Conservation (phyloP, 192 early-diverging fungal genomes). For the Chytriomyces sp. region DNA sequence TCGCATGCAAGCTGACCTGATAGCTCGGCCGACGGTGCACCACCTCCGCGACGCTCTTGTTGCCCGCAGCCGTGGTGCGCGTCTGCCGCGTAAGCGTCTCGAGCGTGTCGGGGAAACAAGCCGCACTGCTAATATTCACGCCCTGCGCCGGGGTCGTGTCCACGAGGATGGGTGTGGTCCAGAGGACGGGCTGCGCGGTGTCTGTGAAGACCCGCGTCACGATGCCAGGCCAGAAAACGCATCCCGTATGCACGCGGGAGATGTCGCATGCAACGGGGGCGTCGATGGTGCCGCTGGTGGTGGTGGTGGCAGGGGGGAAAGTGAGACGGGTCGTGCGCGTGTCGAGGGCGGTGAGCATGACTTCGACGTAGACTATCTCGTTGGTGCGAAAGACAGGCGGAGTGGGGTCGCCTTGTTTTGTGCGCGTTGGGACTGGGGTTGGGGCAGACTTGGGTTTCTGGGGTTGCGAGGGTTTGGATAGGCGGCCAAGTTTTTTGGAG, state of each 20-base stretch:
- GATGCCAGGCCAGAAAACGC: conserved; percentile 23
- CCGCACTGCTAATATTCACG: neutral
- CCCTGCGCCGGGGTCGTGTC: neutral
- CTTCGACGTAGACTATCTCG: conserved; percentile 26
- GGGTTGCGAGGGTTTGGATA: neutral
- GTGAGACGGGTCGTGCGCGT: neutral
- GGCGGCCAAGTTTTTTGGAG: neutral
- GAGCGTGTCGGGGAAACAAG: neutral
- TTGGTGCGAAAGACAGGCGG: neutral
- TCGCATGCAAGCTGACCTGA: neutral
- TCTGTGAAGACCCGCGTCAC: neutral
- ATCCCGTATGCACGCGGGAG: neutral
- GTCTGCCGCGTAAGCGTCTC: neutral
- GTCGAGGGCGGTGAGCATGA: neutral
- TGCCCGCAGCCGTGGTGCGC: neutral
- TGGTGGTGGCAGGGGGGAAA: neutral
- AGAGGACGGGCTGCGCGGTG: neutral
- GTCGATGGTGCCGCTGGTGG: neutral
- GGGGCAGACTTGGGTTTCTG: neutral
- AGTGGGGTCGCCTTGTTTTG: neutral
- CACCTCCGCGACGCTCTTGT: neutral
- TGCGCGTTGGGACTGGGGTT: neutral
- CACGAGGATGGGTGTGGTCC: conserved; percentile 16
- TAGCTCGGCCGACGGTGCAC: neutral
- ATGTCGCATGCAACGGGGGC: neutral